Evolutionary conservation across 1,284 basidiomycete species (phyloP).

Genomic region (Earliella scabrosa): DNA sequence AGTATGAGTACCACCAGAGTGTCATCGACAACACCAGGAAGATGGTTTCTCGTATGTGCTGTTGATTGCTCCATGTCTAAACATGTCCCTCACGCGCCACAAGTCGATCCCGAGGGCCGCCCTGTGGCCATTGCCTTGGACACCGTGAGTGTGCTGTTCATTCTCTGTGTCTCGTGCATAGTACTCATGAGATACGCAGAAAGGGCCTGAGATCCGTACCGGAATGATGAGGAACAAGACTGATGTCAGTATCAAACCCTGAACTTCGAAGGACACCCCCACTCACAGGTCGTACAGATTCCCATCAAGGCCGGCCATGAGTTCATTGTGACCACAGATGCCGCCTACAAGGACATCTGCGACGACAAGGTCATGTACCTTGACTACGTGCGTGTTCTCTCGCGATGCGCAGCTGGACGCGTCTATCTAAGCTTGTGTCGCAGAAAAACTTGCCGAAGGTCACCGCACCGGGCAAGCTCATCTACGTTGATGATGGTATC

Average conservation of each 20-base stretch:
- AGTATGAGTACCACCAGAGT: conserved; percentile 96
- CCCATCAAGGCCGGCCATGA: conserved; percentile 92
- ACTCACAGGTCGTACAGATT: conserved; percentile 49
- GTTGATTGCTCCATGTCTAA: conserved; percentile 1
- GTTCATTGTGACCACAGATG: conserved; percentile 90
- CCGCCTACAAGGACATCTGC: conserved; percentile 79
- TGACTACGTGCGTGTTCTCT: conserved; percentile 78
- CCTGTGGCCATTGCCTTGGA: conserved; percentile 98
- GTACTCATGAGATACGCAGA: conserved; percentile 51
- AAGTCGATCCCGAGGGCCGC: conserved; percentile 69
- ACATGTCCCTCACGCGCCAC: conserved; percentile 1
- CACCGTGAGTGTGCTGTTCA: conserved; percentile 62
- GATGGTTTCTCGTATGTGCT: conserved; percentile 70
- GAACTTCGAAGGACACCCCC: conserved; percentile 9
- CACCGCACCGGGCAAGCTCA: conserved; percentile 92
- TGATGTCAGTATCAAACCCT: conserved; percentile 66
- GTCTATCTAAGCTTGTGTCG: background rate
- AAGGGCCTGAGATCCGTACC: conserved; percentile 99
- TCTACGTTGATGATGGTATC: conserved; percentile 98
- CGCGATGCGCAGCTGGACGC: conserved; percentile 2
- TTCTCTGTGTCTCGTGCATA: background rate
- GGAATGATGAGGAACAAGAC: conserved; percentile 88
- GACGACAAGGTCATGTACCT: conserved; percentile 87
- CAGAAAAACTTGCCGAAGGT: conserved; percentile 94
- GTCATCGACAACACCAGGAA: conserved; percentile 96